Evolutionary conservation across 352 stramenopile genomes (phyloP), one percentile per base, ranked within the genome.

Genomic region (Phytophthora vignae): DNA sequence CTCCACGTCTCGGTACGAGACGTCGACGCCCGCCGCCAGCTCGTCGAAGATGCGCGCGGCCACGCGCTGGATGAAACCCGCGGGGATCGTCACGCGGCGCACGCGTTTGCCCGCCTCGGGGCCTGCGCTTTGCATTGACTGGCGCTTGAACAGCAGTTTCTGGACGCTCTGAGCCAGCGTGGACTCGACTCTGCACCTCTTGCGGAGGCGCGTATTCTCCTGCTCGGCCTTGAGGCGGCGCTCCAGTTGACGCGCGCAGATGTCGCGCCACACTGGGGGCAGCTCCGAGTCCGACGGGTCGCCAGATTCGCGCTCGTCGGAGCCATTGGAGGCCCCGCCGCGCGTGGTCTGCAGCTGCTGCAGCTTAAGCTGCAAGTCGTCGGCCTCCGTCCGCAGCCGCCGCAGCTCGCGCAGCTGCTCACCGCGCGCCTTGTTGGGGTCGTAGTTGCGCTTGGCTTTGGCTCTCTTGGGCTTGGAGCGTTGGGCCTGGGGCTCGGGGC

Each of bases 1-100:
- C 60, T 83, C 79, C 19, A 84, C 69, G n/a, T 87, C 72, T 1
- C 60, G 55, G 67, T 81, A 82, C 12, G 72, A 72, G 11, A 64
- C 64, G 4, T 85, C 72, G 3, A 77, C 64, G 19, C 79, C 71
- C 6, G 46, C 59, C 19, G 59, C 27, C 15, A 83, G 46, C 42
- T 79, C 65, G 2, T 78, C 62, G 42, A 81, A 79, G 42, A 80
- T 74, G 14, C 62, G 59, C 53, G 64, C 60, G 8, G 69, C 55
- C 11, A 74, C 25, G 17, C 60, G 36, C 12, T 55, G n/a, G n/a
- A 27, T 27, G 46, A 27, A 25, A 19, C 9, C 19, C 46, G 19
- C n/a, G 4, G 46, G 46, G 12, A 53, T 14, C 46, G 29, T 19
- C 46, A 27, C 46, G 46, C 46, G 46, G 6, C 42, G 42, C 5